Conservation (phyloP, 257 asterid species). For the Ehretia macrophylla region DNA sequence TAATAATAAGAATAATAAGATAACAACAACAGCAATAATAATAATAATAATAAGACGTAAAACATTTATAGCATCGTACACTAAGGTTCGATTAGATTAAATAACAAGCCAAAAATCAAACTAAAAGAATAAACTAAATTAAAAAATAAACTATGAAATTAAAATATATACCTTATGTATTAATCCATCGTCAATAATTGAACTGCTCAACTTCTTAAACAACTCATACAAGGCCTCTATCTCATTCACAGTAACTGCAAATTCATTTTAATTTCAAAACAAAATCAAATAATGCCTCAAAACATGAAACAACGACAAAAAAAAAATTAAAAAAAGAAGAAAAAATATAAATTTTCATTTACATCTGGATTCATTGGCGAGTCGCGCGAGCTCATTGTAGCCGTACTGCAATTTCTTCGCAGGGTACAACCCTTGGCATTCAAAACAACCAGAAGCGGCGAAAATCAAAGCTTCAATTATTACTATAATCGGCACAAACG, state of each 20-base stretch:
- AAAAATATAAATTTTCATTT: too few relatives aligned
- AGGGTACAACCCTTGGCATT: conserved; percentile 17
- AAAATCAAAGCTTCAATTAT: conserved; percentile 45
- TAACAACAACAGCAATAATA: too few relatives aligned
- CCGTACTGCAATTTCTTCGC: conserved; percentile 24
- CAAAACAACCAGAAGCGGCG: conserved; percentile 49
- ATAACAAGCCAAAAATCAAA: neutral
- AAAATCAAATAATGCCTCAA: conserved; percentile 1
- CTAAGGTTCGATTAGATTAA: too few relatives aligned
- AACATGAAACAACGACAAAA: neutral
- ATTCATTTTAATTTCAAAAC: neutral
- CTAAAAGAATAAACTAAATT: neutral
- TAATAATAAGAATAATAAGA: too few relatives aligned
- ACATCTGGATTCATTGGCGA: conserved; percentile 71
- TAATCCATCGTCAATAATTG: conserved; percentile 80
- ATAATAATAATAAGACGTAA: too few relatives aligned
- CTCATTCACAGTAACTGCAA: conserved; percentile 74
- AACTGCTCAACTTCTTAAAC: conserved; percentile 75
- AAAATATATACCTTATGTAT: conserved; percentile 58
- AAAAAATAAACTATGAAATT: neutral
- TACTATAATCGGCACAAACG: conserved; percentile 43
- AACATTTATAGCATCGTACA: too few relatives aligned
- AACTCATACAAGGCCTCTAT: conserved; percentile 79
- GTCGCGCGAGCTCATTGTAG: conserved; percentile 35
- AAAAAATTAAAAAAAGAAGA: neutral